Evolutionary conservation across 1,139 yeast species (phyloP), one percentile per base, ranked within the genome.

Genomic region (Diutina neorugosa): DNA sequence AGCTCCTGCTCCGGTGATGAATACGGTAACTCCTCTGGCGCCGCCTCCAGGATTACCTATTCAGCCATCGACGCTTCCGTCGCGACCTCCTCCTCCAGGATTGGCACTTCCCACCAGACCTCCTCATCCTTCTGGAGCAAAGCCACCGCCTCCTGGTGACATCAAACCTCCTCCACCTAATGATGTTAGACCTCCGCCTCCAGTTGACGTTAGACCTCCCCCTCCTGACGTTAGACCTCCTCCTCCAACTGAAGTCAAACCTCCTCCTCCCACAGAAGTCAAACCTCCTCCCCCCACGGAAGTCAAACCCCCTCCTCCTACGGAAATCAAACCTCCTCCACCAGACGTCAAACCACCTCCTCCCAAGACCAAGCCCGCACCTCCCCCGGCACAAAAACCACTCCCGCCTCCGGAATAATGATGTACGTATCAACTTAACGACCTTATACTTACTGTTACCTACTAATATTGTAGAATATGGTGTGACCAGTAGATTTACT

Each of bases 61-160:
- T 5, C 43, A 40, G 16, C 20, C 43, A 6, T n/a, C 37, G 12
- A 2, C 14, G 20, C 37, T 19, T n/a, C 23, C 31, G 25, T 20
- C 18, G 16, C 42, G 34, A 25, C 55, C 21, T 6, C 52, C 52
- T 40, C 52, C 54, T 14, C 63, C 69, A 47, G 66, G 69, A 44
- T 63, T 68, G 25, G n/a, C 58, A 40, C 61, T 37, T n/a, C 42
- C 51, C 9, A 40, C n/a, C 5, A 34, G 14, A 23, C 42, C 40
- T 14, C 56, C 53, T 2, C 52, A 52, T 16, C 53, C 57, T 4
- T 34, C 55, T 34, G 52, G 52, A n/a, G 43, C 48, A n/a, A 44
- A 52, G 16, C 42, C 55, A 16, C 53, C 53, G 23, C 50, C 56
- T 2, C 52, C 54, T 5, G 47, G 51, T n/a, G 49, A 37, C 48